Evolutionary conservation across 129 eudicot genomes (phyloP).

Genomic region (Lactuca saligna): DNA sequence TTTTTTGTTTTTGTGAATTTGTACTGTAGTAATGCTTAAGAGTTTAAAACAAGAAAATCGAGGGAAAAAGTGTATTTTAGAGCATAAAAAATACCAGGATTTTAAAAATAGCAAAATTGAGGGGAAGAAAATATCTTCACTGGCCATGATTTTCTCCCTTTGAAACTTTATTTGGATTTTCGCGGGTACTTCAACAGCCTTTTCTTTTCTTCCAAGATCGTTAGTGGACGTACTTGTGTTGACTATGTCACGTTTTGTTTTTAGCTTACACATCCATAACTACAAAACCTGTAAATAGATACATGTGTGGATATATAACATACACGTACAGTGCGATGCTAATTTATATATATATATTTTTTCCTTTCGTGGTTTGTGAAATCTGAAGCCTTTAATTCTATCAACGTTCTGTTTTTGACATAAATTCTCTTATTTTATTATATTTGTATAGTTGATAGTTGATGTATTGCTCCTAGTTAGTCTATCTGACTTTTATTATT

Average conservation of each 20-base stretch:
- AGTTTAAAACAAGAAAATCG: conserved; percentile 20
- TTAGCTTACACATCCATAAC: conserved; percentile 24
- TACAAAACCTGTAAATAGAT: conserved; percentile 19
- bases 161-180: conserved; percentile 34
- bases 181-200: conserved; percentile 34
- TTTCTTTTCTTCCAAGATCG: conserved; percentile 38
- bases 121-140: conserved; percentile 23
- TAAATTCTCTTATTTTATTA: conserved; percentile 24
- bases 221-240: conserved; percentile 48
- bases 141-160: conserved; percentile 20
- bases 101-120: conserved; percentile 23
- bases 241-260: conserved; percentile 54
- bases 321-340: conserved; percentile 4
- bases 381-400: conserved; percentile 19
- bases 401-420: conserved; percentile 16
- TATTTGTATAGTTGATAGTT: conserved; percentile 4
- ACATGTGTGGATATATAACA: background rate
- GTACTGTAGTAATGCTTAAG: background rate
- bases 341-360: conserved; percentile 13
- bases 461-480: conserved; percentile 21
- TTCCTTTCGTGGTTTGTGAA: conserved; percentile 12
- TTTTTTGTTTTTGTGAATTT: background rate
- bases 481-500: conserved; percentile 8
- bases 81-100: conserved; percentile 5
- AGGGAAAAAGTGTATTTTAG: conserved; percentile 25